These are phyloP conservation scores for Lentinula boryana DNA, from an alignment of 768 basidiomycete species.

Conservation along the genomic window DNA sequence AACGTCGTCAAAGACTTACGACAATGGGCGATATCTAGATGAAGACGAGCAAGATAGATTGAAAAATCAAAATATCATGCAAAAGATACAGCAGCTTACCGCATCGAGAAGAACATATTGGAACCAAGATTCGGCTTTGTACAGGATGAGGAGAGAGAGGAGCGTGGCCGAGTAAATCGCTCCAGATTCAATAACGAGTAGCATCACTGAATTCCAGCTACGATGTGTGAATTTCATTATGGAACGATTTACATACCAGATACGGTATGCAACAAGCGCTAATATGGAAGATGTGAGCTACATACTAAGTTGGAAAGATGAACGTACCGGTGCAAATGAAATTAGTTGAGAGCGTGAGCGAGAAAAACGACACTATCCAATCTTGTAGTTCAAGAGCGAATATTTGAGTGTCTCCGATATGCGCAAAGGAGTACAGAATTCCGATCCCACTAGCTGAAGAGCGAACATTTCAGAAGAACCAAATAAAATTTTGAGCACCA, in stretches of 20 bases:
- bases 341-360: conserved; percentile 29
- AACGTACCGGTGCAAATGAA: conserved; percentile 27
- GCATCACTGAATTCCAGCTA: conserved; percentile 23
- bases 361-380: conserved; percentile 35
- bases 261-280: conserved; percentile 26
- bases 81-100: conserved; percentile 16
- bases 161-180: conserved; percentile 29
- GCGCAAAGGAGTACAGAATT: conserved; percentile 25
- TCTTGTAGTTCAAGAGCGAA: conserved; percentile 25
- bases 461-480: neutral
- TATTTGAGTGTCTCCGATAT: conserved; percentile 20
- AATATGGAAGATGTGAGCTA: neutral
- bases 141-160: conserved; percentile 24
- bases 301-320: neutral
- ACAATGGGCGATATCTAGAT: conserved; percentile 18
- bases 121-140: conserved; percentile 25
- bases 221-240: conserved; percentile 16
- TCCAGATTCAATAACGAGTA: conserved; percentile 31
- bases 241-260: conserved; percentile 26
- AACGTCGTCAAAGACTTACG: conserved; percentile 7
- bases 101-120: conserved; percentile 31
- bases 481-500: neutral
- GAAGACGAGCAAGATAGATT: neutral
- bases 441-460: conserved; percentile 22
- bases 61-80: neutral